Evolutionary conservation across 129 eudicot genomes (phyloP), one percentile per base, ranked within the genome.

Genomic region (Calendula officinalis): DNA sequence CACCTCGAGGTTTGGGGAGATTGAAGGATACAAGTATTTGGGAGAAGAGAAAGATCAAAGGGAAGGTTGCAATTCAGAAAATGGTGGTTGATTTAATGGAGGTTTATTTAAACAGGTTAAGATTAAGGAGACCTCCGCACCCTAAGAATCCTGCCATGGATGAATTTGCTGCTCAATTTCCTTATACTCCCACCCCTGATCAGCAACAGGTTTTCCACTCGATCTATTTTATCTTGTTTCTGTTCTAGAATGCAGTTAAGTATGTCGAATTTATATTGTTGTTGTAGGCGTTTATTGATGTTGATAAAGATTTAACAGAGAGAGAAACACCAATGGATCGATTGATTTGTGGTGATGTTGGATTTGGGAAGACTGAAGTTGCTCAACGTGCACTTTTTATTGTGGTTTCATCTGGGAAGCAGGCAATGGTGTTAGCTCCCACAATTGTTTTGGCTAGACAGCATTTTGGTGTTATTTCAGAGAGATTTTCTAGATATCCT

Each of bases 71-170:
- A 3, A 86, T 91, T 77, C 96, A 91, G 76, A 88, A 70, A 73
- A 91, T 91, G 98, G 98, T 91, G 60, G 98, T 91, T 45, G 98
- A 91, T 68, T 64, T 91, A 71, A 91, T 91, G 98, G 98, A 91
- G 84, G 68, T 91, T 62, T 91, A 91, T 79, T 60, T 91, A 17
- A 91, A 91, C 66, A 81, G 98, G 63, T 84, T 91, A 49, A 88
- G 87, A 68, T 87, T 85, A 70, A 81, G 71, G 58, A 80, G 98
- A 58, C 91, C 98, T 45, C 81, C 91, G 0, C 83, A 91, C 73
- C 95, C 95, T 1, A 91, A 83, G 66, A 71, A 73, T 63, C 83
- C 78, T 17, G 87, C 82, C 46, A 77, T 91, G 83, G 84, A 64
- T 59, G 89, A 85, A 56, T 91, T 91, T 81, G 85, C 75, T 11